Evolutionary conservation across 2,329 filamentous ascomycete genomes (phyloP).

Genomic region (Beauveria rudraprayagi): DNA sequence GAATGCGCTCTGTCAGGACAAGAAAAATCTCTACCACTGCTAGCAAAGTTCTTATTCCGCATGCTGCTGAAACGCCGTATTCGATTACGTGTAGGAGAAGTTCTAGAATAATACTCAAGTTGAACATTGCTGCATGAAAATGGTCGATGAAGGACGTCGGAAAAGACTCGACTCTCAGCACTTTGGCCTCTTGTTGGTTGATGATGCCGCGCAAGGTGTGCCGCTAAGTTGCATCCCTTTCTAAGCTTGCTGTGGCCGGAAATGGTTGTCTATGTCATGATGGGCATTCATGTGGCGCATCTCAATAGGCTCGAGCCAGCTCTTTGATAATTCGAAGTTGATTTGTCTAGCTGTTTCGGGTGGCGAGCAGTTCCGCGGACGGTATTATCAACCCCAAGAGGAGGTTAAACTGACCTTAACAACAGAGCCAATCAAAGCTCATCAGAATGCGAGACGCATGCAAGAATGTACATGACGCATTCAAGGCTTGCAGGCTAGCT

Average conservation of each 20-base stretch:
- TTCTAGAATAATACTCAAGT: conserved; percentile 55
- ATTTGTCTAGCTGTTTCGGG: background rate
- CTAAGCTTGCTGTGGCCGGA: background rate
- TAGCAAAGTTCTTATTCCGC: conserved; percentile 63
- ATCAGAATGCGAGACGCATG: conserved; percentile 79
- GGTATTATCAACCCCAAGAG: background rate
- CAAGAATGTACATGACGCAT: conserved; percentile 73
- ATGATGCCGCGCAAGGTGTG: conserved; percentile 64
- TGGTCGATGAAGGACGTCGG: conserved; percentile 81
- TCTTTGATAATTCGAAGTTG: background rate
- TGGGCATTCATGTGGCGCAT: background rate
- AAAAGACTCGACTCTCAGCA: conserved; percentile 74
- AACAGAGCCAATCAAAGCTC: conserved; percentile 86
- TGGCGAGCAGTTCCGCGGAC: background rate
- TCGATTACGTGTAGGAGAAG: conserved; percentile 65
- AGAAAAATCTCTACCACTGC: conserved; percentile 76
- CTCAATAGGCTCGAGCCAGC: background rate
- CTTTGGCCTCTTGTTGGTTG: conserved; percentile 38
- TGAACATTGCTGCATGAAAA: conserved; percentile 79
- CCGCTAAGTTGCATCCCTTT: conserved; percentile 80
- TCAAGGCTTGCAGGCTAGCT: conserved; percentile 53
- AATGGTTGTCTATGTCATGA: background rate
- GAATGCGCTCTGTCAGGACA: conserved; percentile 43
- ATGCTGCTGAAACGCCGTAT: conserved; percentile 65
- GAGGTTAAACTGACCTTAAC: conserved; percentile 59